Conservation (phyloP, 305 asterid species). For the Solanum aculeatissimum region DNA sequence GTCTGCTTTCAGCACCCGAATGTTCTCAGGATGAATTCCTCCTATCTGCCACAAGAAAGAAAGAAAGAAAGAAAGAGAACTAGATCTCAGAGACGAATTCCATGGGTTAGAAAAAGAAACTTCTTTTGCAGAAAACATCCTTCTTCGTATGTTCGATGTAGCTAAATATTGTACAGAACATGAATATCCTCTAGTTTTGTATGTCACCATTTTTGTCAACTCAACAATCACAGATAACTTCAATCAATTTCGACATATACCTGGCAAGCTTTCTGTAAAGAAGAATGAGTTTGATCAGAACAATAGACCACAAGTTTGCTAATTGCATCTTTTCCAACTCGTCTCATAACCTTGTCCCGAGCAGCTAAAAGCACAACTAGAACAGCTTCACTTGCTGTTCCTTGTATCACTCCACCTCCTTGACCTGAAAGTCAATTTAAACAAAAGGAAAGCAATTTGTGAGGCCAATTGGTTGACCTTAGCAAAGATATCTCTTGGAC, state of each 20-base stretch:
- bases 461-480: not conserved
- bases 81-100: not conserved
- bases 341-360: constrained; percentile 64
- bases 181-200: not conserved
- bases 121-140: not conserved
- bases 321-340: constrained; percentile 54
- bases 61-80: constrained; percentile 2
- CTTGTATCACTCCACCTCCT: constrained; percentile 97
- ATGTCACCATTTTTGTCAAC: not conserved
- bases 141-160: not conserved
- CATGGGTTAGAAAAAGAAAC: not conserved
- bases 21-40: constrained; percentile 69
- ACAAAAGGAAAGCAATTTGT: constrained; percentile 7
- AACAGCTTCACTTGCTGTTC: constrained; percentile 94
- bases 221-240: not conserved
- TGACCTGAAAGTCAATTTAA: constrained; percentile 41
- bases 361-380: constrained; percentile 95
- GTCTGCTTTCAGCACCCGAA: constrained; percentile 58
- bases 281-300: constrained; percentile 92
- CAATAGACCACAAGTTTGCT: constrained; percentile 72
- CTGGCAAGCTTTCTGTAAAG: constrained; percentile 85
- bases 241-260: constrained; percentile 15
- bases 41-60: constrained; percentile 49
- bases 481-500: not conserved
- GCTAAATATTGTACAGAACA: not conserved